Evolutionary conservation across 169 alveolate genomes (phyloP), one percentile per base, ranked within the genome.

Genomic region (Plasmodium sp.): DNA sequence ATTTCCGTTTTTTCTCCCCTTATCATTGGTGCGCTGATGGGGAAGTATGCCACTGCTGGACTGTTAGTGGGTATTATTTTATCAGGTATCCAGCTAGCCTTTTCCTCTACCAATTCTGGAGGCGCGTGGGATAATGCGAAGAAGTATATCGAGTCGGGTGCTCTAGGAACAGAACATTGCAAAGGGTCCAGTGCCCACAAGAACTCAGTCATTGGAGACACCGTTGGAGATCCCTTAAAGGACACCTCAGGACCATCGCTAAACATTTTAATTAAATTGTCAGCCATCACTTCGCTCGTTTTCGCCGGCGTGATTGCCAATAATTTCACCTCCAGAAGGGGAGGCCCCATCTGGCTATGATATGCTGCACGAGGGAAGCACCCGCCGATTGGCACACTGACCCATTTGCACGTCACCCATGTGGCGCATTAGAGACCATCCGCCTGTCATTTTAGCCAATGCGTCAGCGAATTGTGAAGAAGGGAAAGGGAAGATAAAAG

Each of bases 191-290:
- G 83, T 81, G 97, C 98, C 1, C 98, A 97, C 92, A 97, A 97
- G 92, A 96, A 96, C 84, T 97, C 99, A 22, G 98, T 97, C 73
- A 97, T 97, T 93, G 99, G 99, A 85, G 99, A 98, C 96, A 98
- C 98, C 94, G 98, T 97, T 81, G 99, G 99, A 33, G 99, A 98
- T 93, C 99, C 99, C 62, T 94, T 98, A 83, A 98, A 98, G 96
- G 99, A 98, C 82, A 98, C 99, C 67, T 96, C 98, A 33, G 99
- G 99, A 33, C 99, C 99, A 16, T 95, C 98, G 33, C 94, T 97
- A 88, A 97, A 97, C 94, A 98, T 97, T 88, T 92, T 97, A 45
- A 93, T 98, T 54, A 98, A 98, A 94, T 97, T 98, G 18, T 95
- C 98, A 41, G 98, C 98, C 36, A 97, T 98, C 84, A 90, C 97